Conservation (phyloP, 169 alveolate genomes). For the Cryptosporidium sp. region DNA sequence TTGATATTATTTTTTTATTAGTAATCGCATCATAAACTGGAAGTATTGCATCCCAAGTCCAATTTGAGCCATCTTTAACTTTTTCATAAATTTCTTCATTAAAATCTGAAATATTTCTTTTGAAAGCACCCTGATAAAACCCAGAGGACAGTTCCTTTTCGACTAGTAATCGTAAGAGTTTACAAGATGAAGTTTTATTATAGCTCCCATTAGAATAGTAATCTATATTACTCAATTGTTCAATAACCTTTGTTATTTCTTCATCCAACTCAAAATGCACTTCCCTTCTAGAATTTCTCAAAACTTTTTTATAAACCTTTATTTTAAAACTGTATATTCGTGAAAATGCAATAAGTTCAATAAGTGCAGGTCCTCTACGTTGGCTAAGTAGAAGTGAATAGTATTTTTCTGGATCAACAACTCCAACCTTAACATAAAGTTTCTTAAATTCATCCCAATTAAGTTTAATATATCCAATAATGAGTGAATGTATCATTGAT, state of each 20-base stretch:
- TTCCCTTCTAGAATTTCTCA: background rate
- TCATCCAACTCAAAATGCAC: slow-evolving; percentile 44
- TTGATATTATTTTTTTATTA: slow-evolving; percentile 17
- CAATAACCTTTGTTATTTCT: slow-evolving; percentile 17
- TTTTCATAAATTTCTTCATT: background rate
- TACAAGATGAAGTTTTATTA: slow-evolving; percentile 4
- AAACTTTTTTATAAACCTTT: slow-evolving; percentile 16
- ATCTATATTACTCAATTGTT: background rate
- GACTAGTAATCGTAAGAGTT: slow-evolving; percentile 10
- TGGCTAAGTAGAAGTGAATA: slow-evolving; percentile 25
- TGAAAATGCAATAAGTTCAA: slow-evolving; percentile 62
- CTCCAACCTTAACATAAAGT: slow-evolving; percentile 13
- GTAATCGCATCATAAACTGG: slow-evolving; percentile 40
- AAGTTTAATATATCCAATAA: slow-evolving; percentile 38
- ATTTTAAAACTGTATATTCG: slow-evolving; percentile 25
- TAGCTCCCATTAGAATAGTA: background rate
- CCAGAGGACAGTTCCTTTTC: background rate
- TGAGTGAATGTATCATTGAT: slow-evolving; percentile 35
- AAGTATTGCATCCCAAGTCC: slow-evolving; percentile 47
- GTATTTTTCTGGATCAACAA: slow-evolving; percentile 58
- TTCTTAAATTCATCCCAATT: slow-evolving; percentile 42
- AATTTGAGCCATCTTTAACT: slow-evolving; percentile 25
- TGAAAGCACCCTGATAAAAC: slow-evolving; percentile 20
- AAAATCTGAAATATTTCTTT: background rate
- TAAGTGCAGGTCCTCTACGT: slow-evolving; percentile 27